Evolutionary conservation across 495 filamentous ascomycete species (phyloP), one percentile per base, ranked within the genome.

Genomic region (Lophiostoma macrostomum): DNA sequence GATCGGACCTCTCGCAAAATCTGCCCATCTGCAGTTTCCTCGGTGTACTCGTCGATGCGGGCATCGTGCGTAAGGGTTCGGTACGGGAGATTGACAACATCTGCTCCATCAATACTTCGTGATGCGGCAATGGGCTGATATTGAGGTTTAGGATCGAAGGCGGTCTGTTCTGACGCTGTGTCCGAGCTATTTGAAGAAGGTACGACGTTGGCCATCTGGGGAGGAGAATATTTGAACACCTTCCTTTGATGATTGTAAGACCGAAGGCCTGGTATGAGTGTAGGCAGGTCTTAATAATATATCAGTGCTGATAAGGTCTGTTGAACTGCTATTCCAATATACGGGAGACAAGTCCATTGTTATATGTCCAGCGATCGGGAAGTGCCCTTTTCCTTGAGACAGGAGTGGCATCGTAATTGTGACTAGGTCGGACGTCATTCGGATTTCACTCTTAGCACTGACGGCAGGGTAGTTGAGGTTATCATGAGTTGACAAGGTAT

Each of bases 41-140:
- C 66, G 4, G 73, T 80, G 56, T 82, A 90, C 65, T 88, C 86
- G 20, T 73, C 71, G 39, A 88, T 67, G 62, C 80, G 75, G 46
- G 84, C 86, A 28, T 73, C 61, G 44, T 71, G 69, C 40, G 65
- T 83, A 20, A 88, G 64, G 13, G 80, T 82, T 58, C 83, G 78
- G 55, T 80, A 78, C 0, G 84, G 84, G 3, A 90, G 73, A 59
- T 85, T 79, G 63, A 65, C 49, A 10, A 67, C 30, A 43, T 70
- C 67, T 11, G 20, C 57, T 27, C 46, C 49, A 40, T 54, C 50
- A 36, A 24, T 38, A 25, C 30, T 43, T 8, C n/a, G n/a, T n/a
- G 41, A 49, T 29, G n/a, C 25, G 28, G n/a, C n/a, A 12, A 50
- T 53, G 20, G 56, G 38, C 18, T 42, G 39, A 40, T 35, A 58